Percentiles rank a stretch among this genome's conserved stretches.
Evolutionary conservation across 257 asterid genomes (phyloP).

Genomic region (Leonotis leonurus): DNA sequence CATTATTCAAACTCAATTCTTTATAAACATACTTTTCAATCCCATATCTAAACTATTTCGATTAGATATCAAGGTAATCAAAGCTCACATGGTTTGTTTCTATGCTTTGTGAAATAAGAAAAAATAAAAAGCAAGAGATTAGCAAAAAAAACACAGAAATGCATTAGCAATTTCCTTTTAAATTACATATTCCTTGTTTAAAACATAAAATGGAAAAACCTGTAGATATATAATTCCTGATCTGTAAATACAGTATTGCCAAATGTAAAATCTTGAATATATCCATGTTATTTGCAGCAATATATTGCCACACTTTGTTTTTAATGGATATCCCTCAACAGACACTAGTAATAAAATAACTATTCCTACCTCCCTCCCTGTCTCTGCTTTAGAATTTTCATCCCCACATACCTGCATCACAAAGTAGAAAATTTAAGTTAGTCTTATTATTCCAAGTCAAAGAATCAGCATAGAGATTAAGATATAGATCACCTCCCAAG

Average conservation of each 20-base stretch:
- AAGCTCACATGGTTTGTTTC: too few relatives aligned
- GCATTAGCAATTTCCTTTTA: too few relatives aligned
- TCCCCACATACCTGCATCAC: constrained; percentile 66
- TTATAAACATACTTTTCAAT: neutral
- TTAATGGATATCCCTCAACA: neutral
- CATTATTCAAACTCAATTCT: too few relatives aligned
- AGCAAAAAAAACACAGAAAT: too few relatives aligned
- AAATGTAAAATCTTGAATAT: too few relatives aligned
- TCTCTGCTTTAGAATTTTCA: constrained; percentile 36
- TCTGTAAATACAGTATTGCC: too few relatives aligned
- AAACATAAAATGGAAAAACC: neutral
- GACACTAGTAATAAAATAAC: neutral
- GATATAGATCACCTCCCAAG: constrained; percentile 53
- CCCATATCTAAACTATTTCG: neutral
- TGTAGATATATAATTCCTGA: too few relatives aligned
- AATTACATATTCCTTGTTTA: neutral
- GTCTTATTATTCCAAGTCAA: neutral
- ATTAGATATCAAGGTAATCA: too few relatives aligned
- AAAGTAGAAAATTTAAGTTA: neutral
- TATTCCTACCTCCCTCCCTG: neutral
- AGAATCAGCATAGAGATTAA: neutral
- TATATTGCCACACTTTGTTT: neutral
- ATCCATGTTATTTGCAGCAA: too few relatives aligned
- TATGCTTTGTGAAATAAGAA: too few relatives aligned
- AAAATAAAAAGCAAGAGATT: too few relatives aligned